Conservation (phyloP, 768 basidiomycete genomes). For the Kwoniella europaea region DNA sequence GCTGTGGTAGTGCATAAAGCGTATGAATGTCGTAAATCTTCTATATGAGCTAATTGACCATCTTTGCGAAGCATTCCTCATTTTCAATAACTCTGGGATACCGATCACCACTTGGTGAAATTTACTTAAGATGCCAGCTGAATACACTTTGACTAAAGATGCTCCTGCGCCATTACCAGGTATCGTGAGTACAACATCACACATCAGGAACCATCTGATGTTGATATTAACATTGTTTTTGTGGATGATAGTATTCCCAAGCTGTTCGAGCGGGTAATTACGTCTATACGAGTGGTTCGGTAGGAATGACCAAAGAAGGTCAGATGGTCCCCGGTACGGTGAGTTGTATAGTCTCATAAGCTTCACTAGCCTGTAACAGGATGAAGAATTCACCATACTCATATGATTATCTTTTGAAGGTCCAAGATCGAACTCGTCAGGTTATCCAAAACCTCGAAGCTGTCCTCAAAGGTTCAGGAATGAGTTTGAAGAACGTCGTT, state of each 20-base stretch:
- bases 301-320: conserved; percentile 54
- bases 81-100: too few relatives aligned
- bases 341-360: conserved; percentile 13
- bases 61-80: too few relatives aligned
- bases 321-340: conserved; percentile 54
- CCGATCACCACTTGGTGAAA: too few relatives aligned
- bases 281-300: conserved; percentile 52
- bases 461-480: conserved; percentile 48
- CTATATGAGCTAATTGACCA: neutral
- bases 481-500: conserved; percentile 51
- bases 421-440: conserved; percentile 52
- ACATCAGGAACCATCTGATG: too few relatives aligned
- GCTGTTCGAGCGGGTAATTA: conserved; percentile 52
- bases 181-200: conserved; percentile 32
- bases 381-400: too few relatives aligned
- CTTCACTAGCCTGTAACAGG: too few relatives aligned
- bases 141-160: conserved; percentile 44
- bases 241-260: conserved; percentile 45
- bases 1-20: neutral
- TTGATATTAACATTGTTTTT: neutral
- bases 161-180: conserved; percentile 51
- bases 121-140: conserved; percentile 43
- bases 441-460: conserved; percentile 55
- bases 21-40: neutral
- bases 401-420: conserved; percentile 18